Base-by-base conservation (phyloP, 768 basidiomycete genomes). In the Pleurotus tuber-regium region DNA sequence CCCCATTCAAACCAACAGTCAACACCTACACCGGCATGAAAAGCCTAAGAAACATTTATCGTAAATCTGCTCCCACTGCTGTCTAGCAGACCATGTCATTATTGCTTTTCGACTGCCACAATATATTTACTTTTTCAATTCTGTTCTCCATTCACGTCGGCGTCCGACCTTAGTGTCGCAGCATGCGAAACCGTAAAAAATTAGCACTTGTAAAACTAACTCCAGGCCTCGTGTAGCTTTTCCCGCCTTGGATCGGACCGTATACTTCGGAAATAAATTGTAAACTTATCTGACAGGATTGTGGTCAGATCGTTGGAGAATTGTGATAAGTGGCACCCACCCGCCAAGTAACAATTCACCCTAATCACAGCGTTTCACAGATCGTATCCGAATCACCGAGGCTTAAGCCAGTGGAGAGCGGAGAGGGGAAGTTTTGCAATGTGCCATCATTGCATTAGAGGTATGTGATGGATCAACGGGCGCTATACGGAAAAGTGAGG, bases 21-120 rank as follows among this genome's bases (percentile, higher is more conserved):
- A 30, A 38, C 57, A 54, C 57, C 62, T 25, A 58, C 59, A 43
- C 56, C 58, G 39, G 60, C 64, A 28, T 62, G 51, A 61, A 29
- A 23, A 38, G 35, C n/a, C n/a, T 36, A 41, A 5, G 16, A 18
- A 24, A 10, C 41, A 11, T 10, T 21, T 9, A 24, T 7, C 26
- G 41, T 42, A 42, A 42, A 9, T 25, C 2, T 42, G 26, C n/a
- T 42, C 12, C 26, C 21, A 33, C 46, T 18, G 14, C 46, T 48
- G 30, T 21, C 19, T n/a, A 18, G 7, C 25, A 29, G 23, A 10
- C 19, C 30, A 23, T 35, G 31, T 21, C 31, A 35, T 3, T 16
- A 10, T 16, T 24, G 18, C 24, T 42, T 25, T 24, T n/a, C 46
- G 19, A 38, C 35, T 38, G 35, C n/a, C 21, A 38, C 11, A 14